Evolutionary conservation across 78 protist genomes (phyloP).

Genomic region (Salpingoeca rosetta): DNA sequence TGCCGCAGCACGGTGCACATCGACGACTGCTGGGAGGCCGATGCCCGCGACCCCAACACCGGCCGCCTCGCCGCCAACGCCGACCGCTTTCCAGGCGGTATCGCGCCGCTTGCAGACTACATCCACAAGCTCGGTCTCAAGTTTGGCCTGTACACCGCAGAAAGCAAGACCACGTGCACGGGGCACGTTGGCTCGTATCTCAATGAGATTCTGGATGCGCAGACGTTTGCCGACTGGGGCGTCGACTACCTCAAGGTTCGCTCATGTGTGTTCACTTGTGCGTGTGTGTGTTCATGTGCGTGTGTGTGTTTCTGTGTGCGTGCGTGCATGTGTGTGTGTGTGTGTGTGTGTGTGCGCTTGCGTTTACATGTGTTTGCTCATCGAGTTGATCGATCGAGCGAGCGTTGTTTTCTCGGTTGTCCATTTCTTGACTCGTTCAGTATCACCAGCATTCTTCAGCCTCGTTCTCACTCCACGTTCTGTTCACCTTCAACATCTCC

Average conservation of each 20-base stretch:
- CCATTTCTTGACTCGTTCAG: too few relatives aligned
- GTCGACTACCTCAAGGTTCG: conserved; percentile 38
- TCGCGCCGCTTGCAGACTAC: conserved; percentile 22
- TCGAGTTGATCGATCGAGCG: too few relatives aligned
- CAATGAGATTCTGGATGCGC: conserved; percentile 46
- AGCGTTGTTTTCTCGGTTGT: too few relatives aligned
- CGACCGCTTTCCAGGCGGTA: conserved; percentile 31
- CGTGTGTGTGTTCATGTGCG: too few relatives aligned
- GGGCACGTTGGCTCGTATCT: conserved; percentile 53
- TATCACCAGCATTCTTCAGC: too few relatives aligned
- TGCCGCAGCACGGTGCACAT: not conserved
- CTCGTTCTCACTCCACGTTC: too few relatives aligned
- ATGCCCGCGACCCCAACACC: not conserved
- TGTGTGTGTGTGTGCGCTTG: too few relatives aligned
- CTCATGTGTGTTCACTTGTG: too few relatives aligned
- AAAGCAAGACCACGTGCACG: conserved; percentile 45
- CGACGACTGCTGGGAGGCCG: conserved; percentile 13
- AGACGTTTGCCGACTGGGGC: conserved; percentile 58
- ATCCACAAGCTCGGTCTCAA: conserved; percentile 36
- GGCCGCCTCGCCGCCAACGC: conserved; percentile 14
- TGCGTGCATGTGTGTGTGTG: too few relatives aligned
- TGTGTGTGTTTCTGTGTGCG: too few relatives aligned
- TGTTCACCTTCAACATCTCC: too few relatives aligned
- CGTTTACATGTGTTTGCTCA: too few relatives aligned
- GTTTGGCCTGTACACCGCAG: conserved; percentile 64